Conservation (phyloP, 306 rosid species). For the Cajanus cajan region DNA sequence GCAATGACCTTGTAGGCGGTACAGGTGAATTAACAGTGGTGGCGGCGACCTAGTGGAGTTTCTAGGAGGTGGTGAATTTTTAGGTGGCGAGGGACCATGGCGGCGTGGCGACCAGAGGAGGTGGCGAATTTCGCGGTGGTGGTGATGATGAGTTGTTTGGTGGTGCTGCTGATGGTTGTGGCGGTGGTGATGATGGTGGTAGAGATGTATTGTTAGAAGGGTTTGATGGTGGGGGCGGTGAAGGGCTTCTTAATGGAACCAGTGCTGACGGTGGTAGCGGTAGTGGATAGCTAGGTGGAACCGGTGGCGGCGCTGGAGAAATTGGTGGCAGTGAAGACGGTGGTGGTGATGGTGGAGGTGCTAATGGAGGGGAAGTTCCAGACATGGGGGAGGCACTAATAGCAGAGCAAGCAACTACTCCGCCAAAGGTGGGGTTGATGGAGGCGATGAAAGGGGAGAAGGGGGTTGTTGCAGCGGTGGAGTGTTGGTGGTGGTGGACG, state of each 20-base stretch:
- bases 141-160: slow-evolving; percentile 27
- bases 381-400: slow-evolving; percentile 33
- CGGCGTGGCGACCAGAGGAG: slow-evolving; percentile 17
- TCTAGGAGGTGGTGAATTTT: slow-evolving; percentile 31
- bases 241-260: slow-evolving; percentile 8
- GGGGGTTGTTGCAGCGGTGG: slow-evolving; percentile 35
- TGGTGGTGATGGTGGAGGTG: slow-evolving; percentile 27
- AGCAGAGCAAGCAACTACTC: slow-evolving; percentile 28
- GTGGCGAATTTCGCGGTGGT: too few relatives aligned
- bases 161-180: slow-evolving; percentile 9
- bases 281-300: slow-evolving; percentile 27
- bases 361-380: neutral
- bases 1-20: slow-evolving; percentile 27
- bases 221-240: slow-evolving; percentile 27
- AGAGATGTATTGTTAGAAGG: slow-evolving; percentile 14
- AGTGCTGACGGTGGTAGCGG: slow-evolving; percentile 21
- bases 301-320: slow-evolving; percentile 30
- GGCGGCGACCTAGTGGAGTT: slow-evolving; percentile 37
- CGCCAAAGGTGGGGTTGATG: slow-evolving; percentile 30
- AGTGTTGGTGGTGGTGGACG: slow-evolving; percentile 17
- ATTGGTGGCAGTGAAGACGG: slow-evolving; percentile 20
- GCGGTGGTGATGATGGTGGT: slow-evolving; percentile 36
- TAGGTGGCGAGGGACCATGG: too few relatives aligned
- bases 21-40: slow-evolving; percentile 30
- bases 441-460: slow-evolving; percentile 38